Evolutionary conservation across 2,329 filamentous ascomycete species (phyloP), one percentile per base, ranked within the genome.

Genomic region (Ophiostoma quercus): DNA sequence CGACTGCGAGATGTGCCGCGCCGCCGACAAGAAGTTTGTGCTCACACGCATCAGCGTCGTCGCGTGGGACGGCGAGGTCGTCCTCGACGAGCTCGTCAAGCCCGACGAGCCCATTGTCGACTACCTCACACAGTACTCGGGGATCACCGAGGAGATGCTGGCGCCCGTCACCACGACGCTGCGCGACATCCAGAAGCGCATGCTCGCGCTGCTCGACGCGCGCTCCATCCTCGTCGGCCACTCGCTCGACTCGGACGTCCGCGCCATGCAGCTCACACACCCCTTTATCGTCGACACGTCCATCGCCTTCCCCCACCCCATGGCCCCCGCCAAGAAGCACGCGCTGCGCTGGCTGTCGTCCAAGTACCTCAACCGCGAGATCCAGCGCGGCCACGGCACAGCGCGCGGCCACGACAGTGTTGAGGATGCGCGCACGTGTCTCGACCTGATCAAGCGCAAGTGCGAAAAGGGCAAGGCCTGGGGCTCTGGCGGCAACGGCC

Each of bases 1-100:
- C 69, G 95, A 99, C 78, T 99, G 95, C 79, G 95, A 99, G 79
- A 99, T 99, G 95, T 97, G 94, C 78, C 89, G 92, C 80, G 96
- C 93, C 2, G 91, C 89, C 71, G 88, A 90, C 72, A 88, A 88
- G 66, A 87, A 92, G 73, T 92, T 90, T 73, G 92, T 94, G 47
- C 87, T 99, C 62, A 96, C 95, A 1, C 88, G 95, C 70, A 90
- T 98, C 77, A 97, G 93, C 77, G 79, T 98, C 54, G 82, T 99
- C 8, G 83, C 88, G 71, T 99, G 95, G 94, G 87, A 93, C 74
- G 94, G 94, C 67, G 86, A 88, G 43, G 85, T 91, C 11, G 83
- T 97, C 19, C 80, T 98, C 68, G 95, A 99, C 77, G 91, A 96
- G 80, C 86, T 98, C 14, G 95, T 99, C 75, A 96, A 95, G 80